These are phyloP conservation scores for Rhodamnia argentea DNA, from an alignment of 345 rosid genomes.

Conservation along the genomic window DNA sequence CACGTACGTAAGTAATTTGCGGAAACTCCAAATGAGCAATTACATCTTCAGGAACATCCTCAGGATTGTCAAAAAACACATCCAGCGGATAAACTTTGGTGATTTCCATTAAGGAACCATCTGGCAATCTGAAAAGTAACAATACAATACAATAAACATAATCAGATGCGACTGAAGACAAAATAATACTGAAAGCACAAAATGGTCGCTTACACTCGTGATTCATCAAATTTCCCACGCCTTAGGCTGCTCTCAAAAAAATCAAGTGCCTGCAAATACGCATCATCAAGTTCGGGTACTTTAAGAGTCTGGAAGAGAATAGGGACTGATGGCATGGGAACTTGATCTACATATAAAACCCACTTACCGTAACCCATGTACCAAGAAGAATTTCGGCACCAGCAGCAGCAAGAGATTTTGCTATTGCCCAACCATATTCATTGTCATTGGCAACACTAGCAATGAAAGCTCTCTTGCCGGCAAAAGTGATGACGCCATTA, in stretches of 20 bases:
- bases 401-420: conserved; percentile 61
- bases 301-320: neutral
- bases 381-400: conserved; percentile 63
- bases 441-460: conserved; percentile 67
- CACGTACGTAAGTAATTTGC: neutral
- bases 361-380: conserved; percentile 61
- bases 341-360: neutral
- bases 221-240: conserved; percentile 49
- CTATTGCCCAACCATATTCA: conserved; percentile 71
- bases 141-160: neutral
- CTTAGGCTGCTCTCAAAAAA: conserved; percentile 47
- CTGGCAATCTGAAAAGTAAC: conserved; percentile 39
- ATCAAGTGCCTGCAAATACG: conserved; percentile 34
- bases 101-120: conserved; percentile 60
- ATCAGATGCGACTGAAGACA: neutral
- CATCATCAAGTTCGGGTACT: neutral
- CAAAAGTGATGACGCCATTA: neutral
- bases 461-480: conserved; percentile 55
- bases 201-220: conserved; percentile 30
- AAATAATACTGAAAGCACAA: neutral
- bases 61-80: conserved; percentile 49
- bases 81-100: conserved; percentile 58
- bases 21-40: neutral
- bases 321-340: neutral
- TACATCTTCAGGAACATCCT: conserved; percentile 59